Percentiles rank a stretch among this genome's conserved stretches.
phyloP scores from a whole-genome alignment of 164 flowering plant genomes.

The Vitis vinifera region DNA sequence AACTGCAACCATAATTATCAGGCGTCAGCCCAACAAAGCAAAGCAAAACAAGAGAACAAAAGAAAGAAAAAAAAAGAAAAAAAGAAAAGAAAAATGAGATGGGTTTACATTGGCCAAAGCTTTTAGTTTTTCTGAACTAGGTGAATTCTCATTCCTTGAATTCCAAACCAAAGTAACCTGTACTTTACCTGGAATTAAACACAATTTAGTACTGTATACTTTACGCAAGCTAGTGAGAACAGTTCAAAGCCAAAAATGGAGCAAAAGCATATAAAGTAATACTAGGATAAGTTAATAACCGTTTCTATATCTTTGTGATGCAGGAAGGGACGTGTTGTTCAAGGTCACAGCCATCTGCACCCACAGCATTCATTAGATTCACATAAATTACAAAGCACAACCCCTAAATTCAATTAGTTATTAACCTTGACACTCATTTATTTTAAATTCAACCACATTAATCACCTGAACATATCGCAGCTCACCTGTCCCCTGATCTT shows the following conservation, averaged over 20 bases:
- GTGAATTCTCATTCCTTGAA: constrained; percentile 77
- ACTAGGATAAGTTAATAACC: constrained; percentile 38
- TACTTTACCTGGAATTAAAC: constrained; percentile 63
- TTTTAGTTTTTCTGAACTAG: constrained; percentile 58
- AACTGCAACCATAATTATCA: constrained; percentile 45
- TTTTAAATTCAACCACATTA: constrained; percentile 1
- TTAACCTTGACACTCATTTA: too few relatives aligned
- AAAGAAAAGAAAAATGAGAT: too few relatives aligned
- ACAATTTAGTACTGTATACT: background rate
- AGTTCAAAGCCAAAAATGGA: background rate
- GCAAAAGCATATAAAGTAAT: background rate
- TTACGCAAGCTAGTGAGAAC: background rate
- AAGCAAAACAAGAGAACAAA: background rate
- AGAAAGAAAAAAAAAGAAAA: background rate
- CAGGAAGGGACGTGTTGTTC: constrained; percentile 75
- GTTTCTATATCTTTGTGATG: constrained; percentile 68
- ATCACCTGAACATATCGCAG: constrained; percentile 89
- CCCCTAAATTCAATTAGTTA: background rate
- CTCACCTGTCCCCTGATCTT: constrained; percentile 78
- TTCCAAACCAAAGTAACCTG: constrained; percentile 97
- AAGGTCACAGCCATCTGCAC: constrained; percentile 96
- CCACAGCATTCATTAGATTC: constrained; percentile 1
- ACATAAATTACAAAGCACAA: background rate
- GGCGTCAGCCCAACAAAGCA: background rate
- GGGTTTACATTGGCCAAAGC: constrained; percentile 70